A percentile compares a stretch with the other conserved stretches of the same genome.
Evolutionary conservation across 2,329 filamentous ascomycete genomes (phyloP).

Genomic region (Cytospora piceicola): DNA sequence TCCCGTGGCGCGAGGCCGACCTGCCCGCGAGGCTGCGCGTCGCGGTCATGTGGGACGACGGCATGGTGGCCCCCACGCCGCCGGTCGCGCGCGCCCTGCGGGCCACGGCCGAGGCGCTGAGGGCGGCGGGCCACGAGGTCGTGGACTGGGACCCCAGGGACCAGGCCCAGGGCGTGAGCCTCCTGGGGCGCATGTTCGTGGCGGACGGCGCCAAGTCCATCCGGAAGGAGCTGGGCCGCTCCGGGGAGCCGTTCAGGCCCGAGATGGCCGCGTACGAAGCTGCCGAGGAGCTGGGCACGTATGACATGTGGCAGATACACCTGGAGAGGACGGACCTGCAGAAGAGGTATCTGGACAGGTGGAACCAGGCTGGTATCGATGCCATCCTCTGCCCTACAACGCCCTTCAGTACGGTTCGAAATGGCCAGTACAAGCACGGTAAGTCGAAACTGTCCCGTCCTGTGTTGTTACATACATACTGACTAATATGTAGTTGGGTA

Average conservation of each 20-base stretch:
- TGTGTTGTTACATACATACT: background rate
- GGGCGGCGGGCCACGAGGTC: constrained; percentile 53
- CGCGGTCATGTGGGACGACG: constrained; percentile 68
- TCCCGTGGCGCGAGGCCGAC: constrained; percentile 54
- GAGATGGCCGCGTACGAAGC: constrained; percentile 43
- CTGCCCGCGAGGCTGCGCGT: constrained; percentile 53
- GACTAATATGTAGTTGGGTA: constrained; percentile 44
- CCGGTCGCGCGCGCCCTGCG: constrained; percentile 63
- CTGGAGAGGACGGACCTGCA: constrained; percentile 50
- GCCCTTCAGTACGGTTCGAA: constrained; percentile 48
- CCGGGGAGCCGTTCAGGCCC: constrained; percentile 48
- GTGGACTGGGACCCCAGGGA: constrained; percentile 54
- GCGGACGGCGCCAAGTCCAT: constrained; percentile 52
- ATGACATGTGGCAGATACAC: constrained; percentile 54
- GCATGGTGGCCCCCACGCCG: constrained; percentile 66
- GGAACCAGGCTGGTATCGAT: constrained; percentile 54
- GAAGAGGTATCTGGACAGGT: constrained; percentile 49
- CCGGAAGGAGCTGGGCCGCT: constrained; percentile 42
- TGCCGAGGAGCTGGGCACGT: constrained; percentile 45
- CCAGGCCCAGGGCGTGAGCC: constrained; percentile 42
- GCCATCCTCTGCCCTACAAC: constrained; percentile 64
- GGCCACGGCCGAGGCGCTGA: constrained; percentile 48
- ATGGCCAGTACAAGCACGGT: constrained; percentile 50
- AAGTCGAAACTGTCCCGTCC: constrained; percentile 28
- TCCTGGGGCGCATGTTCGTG: constrained; percentile 52